A percentile compares a stretch with the other conserved stretches of the same genome.
phyloP scores from a whole-genome alignment of 441 rosid species.

The Eruca vesicaria region DNA sequence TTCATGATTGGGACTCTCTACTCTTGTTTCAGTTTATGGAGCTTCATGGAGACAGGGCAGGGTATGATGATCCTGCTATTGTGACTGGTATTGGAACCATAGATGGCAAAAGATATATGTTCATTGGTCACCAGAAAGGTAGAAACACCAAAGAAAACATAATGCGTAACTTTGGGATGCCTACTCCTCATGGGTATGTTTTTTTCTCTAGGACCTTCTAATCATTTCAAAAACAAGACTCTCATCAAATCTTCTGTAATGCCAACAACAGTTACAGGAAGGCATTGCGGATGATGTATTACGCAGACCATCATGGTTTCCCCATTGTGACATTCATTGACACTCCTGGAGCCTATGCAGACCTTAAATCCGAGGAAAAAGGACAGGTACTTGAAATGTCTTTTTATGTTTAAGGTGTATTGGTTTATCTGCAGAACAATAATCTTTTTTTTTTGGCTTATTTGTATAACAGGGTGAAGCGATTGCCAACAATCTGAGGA shows the following conservation, averaged over 20 bases:
- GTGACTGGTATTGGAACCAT: constrained; percentile 91
- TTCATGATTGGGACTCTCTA: constrained; percentile 8
- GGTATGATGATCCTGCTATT: constrained; percentile 97
- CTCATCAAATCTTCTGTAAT: constrained; percentile 10
- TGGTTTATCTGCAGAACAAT: background rate
- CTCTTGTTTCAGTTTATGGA: constrained; percentile 70
- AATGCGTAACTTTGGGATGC: constrained; percentile 94
- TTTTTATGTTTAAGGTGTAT: background rate
- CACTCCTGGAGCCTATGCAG: constrained; percentile 94
- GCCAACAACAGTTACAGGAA: constrained; percentile 69
- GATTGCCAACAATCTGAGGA: constrained; percentile 83
- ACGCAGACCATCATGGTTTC: constrained; percentile 93
- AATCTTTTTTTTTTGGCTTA: background rate
- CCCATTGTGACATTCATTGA: constrained; percentile 90
- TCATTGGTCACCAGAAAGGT: constrained; percentile 98
- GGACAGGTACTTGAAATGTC: constrained; percentile 58
- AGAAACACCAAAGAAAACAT: constrained; percentile 95
- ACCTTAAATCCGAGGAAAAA: constrained; percentile 82
- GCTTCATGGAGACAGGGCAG: constrained; percentile 97
- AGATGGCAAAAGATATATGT: constrained; percentile 84
- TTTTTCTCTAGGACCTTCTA: constrained; percentile 1
- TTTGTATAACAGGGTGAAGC: constrained; percentile 79
- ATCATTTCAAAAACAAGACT: too few relatives aligned
- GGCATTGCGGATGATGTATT: constrained; percentile 90
- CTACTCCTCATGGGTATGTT: constrained; percentile 96